phyloP scores from a whole-genome alignment of 371 early-diverging fungal genomes.

The Mucor indicus region DNA sequence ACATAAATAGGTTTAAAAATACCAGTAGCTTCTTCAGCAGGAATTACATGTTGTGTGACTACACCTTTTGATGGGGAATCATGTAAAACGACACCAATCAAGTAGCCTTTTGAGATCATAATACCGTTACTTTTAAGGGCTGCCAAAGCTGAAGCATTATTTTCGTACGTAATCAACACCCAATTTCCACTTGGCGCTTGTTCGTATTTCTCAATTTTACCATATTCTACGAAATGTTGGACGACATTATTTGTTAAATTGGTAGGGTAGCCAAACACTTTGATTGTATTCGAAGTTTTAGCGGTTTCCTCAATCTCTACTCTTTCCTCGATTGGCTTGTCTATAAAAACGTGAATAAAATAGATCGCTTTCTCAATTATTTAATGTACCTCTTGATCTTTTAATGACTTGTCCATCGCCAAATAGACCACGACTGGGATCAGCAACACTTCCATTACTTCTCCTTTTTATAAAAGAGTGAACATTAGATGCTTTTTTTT shows the following conservation, averaged over 20 bases:
- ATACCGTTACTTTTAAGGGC: constrained; percentile 35
- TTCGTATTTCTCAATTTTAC: constrained; percentile 25
- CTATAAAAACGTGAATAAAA: too few species aligned
- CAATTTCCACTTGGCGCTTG: constrained; percentile 30
- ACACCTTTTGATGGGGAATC: neutral
- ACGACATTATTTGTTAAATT: constrained; percentile 23
- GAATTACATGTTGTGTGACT: neutral
- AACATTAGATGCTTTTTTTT: too few species aligned
- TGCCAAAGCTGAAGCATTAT: constrained; percentile 18
- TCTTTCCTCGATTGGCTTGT: too few species aligned
- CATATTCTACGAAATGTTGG: constrained; percentile 29
- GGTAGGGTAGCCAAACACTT: constrained; percentile 40
- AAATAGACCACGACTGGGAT: constrained; percentile 14
- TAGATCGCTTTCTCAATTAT: too few species aligned
- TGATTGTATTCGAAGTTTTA: constrained; percentile 14
- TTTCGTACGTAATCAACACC: constrained; percentile 35
- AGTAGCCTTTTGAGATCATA: constrained; percentile 8
- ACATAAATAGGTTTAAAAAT: constrained; percentile 1
- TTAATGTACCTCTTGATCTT: constrained; percentile 3
- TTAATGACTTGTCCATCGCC: constrained; percentile 11
- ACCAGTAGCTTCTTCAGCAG: neutral
- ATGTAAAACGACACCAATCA: constrained; percentile 8
- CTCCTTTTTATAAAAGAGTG: neutral
- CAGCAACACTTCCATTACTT: neutral
- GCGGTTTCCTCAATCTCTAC: neutral